Percentiles rank a stretch among this genome's conserved stretches.
These are phyloP conservation scores for Gracilaria domingensis DNA, from an alignment of 23 red algal species.

Conservation along the genomic window DNA sequence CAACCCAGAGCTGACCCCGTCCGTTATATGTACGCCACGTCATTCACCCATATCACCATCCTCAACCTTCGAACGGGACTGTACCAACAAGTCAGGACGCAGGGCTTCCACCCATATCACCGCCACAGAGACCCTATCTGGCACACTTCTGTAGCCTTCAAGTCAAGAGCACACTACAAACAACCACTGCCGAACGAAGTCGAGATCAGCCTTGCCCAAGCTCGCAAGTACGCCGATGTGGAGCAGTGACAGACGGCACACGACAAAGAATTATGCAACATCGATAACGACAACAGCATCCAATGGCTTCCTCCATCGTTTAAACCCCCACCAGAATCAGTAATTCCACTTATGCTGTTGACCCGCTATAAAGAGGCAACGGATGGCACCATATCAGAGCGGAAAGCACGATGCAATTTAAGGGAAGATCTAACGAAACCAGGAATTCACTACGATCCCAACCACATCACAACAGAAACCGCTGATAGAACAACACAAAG, in stretches of 20 bases:
- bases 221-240: neutral
- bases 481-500: neutral
- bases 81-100: neutral
- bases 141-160: neutral
- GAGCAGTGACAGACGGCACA: neutral
- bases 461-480: neutral
- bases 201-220: neutral
- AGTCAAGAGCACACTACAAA: neutral
- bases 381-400: neutral
- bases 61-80: neutral
- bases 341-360: slow-evolving; percentile 9
- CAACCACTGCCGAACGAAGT: neutral
- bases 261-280: neutral
- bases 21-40: neutral
- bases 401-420: slow-evolving; percentile 20
- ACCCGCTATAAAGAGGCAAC: neutral
- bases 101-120: neutral
- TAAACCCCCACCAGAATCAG: neutral
- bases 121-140: neutral
- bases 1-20: neutral
- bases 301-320: neutral
- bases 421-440: slow-evolving; percentile 25
- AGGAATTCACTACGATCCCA: slow-evolving; percentile 28
- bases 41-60: neutral
- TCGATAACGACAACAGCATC: neutral